Evolutionary conservation across 306 rosid species (phyloP).

Genomic region (Lithocarpus polystachyus): DNA sequence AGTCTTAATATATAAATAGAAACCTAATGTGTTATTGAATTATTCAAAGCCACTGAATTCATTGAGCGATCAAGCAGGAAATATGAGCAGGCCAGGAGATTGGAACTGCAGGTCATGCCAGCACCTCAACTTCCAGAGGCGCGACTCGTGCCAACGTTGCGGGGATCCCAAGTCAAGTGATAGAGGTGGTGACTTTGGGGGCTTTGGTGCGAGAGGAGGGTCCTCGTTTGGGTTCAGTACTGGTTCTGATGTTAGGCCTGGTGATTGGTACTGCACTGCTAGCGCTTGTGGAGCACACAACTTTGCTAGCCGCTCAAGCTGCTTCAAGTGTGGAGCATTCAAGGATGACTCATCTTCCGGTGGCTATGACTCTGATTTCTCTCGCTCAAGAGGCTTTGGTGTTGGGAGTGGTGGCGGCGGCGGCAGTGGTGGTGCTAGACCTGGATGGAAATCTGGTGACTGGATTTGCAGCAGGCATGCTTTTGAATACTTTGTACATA

Average conservation of each 20-base stretch:
- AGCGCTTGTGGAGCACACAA: slow-evolving; percentile 84
- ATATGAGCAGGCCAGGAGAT: slow-evolving; percentile 96
- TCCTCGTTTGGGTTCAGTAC: slow-evolving; percentile 59
- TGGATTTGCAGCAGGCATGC: slow-evolving; percentile 97
- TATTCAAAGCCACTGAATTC: slow-evolving; percentile 14
- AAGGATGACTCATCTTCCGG: slow-evolving; percentile 62
- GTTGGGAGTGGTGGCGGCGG: slow-evolving; percentile 19
- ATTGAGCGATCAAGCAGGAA: slow-evolving; percentile 21
- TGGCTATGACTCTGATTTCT: slow-evolving; percentile 39
- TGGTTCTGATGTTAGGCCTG: slow-evolving; percentile 86
- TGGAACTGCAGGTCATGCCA: slow-evolving; percentile 99
- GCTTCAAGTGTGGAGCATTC: slow-evolving; percentile 96
- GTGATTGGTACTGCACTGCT: slow-evolving; percentile 88
- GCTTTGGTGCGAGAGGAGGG: slow-evolving; percentile 59
- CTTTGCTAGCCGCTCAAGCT: slow-evolving; percentile 91
- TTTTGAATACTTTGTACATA: background rate
- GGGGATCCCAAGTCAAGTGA: slow-evolving; percentile 69
- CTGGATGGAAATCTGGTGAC: slow-evolving; percentile 97
- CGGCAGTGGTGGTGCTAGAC: slow-evolving; percentile 30
- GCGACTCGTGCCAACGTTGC: slow-evolving; percentile 93
- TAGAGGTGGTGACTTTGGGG: slow-evolving; percentile 40
- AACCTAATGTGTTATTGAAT: background rate
- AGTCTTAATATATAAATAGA: background rate
- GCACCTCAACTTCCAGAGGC: slow-evolving; percentile 90
- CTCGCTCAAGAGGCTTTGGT: slow-evolving; percentile 49